Evolutionary conservation across 345 rosid species (phyloP).

Genomic region (Corchorus capsularis): DNA sequence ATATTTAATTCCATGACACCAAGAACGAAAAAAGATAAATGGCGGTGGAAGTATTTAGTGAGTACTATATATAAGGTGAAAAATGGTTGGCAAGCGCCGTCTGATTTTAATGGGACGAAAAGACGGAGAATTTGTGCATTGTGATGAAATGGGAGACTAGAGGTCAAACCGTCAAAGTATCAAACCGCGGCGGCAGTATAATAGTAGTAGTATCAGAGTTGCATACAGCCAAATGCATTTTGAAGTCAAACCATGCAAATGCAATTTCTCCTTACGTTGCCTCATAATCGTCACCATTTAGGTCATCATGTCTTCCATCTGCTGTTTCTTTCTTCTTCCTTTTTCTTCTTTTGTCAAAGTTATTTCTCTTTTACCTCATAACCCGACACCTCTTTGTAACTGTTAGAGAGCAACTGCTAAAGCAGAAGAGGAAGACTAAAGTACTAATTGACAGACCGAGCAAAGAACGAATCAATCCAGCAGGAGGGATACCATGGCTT

Average conservation of each 20-base stretch:
- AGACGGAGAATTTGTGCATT: neutral
- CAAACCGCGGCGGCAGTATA: neutral
- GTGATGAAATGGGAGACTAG: neutral
- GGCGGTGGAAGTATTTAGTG: neutral
- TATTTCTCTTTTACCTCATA: neutral
- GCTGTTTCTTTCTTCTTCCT: no score
- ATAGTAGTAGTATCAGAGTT: no score
- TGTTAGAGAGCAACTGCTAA: neutral
- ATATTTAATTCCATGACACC: no score
- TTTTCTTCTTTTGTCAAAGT: no score
- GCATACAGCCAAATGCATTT: neutral
- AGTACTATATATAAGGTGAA: neutral
- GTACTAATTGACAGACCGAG: neutral
- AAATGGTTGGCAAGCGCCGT: neutral
- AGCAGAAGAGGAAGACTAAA: neutral
- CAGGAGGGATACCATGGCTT: constrained; percentile 74
- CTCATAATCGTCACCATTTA: neutral
- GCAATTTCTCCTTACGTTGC: neutral
- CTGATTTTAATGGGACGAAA: neutral
- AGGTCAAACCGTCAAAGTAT: neutral
- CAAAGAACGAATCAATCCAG: constrained; percentile 33
- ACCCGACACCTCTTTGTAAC: neutral
- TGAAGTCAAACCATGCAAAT: neutral
- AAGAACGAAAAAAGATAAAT: no score
- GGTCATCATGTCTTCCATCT: no score